phyloP scores from a whole-genome alignment of 1,284 basidiomycete species.

The Porogramme epimiltina region DNA sequence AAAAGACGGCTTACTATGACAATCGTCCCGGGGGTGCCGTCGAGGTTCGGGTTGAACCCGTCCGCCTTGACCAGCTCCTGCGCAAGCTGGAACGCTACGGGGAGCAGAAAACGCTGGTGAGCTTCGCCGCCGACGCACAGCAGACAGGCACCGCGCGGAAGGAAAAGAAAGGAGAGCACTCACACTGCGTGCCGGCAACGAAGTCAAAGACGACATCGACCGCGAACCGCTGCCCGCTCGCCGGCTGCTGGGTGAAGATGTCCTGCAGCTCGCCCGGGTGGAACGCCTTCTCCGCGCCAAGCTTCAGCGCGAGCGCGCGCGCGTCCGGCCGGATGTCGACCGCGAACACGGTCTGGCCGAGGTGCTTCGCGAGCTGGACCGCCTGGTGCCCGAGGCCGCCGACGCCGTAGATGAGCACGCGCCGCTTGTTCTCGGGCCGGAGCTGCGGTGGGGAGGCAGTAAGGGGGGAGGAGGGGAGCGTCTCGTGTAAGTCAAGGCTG shows the following conservation, averaged over 20 bases:
- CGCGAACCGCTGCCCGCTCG: slow-evolving; percentile 21
- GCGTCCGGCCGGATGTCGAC: slow-evolving; percentile 28
- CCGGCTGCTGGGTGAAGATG: slow-evolving; percentile 1
- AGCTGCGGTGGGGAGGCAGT: slow-evolving; percentile 9
- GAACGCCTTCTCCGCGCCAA: slow-evolving; percentile 29
- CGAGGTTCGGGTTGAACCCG: not conserved
- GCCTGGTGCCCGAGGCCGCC: slow-evolving; percentile 34
- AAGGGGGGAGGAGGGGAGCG: not conserved
- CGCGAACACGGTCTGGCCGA: slow-evolving; percentile 28
- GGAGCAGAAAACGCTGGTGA: no score
- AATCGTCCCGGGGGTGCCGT: not conserved
- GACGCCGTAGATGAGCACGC: slow-evolving; percentile 32
- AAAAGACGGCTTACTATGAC: not conserved
- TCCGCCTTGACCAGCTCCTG: not conserved
- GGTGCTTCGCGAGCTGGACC: slow-evolving; percentile 29
- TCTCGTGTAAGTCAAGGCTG: not conserved
- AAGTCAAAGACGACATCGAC: slow-evolving; percentile 31
- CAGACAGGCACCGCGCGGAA: no score
- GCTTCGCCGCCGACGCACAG: no score
- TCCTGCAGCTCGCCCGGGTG: slow-evolving; percentile 23
- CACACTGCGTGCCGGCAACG: slow-evolving; percentile 25
- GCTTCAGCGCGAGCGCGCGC: slow-evolving; percentile 25
- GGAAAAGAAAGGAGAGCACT: not conserved
- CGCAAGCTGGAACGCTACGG: not conserved
- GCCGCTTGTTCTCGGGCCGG: slow-evolving; percentile 11